Conservation (phyloP, 148 eudicot species). For the Gaultheria prostrata region DNA sequence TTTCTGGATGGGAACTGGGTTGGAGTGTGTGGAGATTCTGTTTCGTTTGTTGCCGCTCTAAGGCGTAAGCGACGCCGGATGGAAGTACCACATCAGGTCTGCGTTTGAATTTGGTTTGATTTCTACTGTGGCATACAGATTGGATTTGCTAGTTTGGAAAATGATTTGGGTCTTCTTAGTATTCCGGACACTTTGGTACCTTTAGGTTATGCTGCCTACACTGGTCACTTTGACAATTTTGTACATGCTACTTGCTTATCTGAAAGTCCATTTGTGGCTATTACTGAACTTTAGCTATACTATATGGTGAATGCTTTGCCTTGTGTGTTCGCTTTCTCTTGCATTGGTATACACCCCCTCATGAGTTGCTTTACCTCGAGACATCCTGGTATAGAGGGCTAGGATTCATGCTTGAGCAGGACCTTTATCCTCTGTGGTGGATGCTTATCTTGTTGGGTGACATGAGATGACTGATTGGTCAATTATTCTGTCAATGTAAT, state of each 20-base stretch:
- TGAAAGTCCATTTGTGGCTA: background rate
- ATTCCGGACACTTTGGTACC: background rate
- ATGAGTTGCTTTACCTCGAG: background rate
- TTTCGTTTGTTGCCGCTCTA: constrained; percentile 54
- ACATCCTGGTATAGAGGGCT: background rate
- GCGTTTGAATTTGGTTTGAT: constrained; percentile 6
- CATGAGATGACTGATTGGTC: background rate
- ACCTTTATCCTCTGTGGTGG: background rate
- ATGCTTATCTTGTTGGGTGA: background rate
- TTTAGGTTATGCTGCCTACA: background rate
- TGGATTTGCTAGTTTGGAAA: background rate
- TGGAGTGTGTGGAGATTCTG: constrained; percentile 65
- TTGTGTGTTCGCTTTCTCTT: background rate
- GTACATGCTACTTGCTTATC: background rate
- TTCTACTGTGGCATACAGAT: background rate
- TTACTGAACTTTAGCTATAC: background rate
- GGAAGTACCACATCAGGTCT: constrained; percentile 65
- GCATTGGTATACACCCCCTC: background rate
- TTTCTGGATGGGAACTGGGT: constrained; percentile 86
- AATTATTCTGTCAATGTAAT: background rate
- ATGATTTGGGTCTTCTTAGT: background rate
- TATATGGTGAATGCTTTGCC: background rate
- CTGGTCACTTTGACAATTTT: background rate
- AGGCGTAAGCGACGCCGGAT: constrained; percentile 55
- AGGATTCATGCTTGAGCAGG: constrained; percentile 5